Evolutionary conservation across 495 filamentous ascomycete species (phyloP).

Genomic region (Cercophora sp.): DNA sequence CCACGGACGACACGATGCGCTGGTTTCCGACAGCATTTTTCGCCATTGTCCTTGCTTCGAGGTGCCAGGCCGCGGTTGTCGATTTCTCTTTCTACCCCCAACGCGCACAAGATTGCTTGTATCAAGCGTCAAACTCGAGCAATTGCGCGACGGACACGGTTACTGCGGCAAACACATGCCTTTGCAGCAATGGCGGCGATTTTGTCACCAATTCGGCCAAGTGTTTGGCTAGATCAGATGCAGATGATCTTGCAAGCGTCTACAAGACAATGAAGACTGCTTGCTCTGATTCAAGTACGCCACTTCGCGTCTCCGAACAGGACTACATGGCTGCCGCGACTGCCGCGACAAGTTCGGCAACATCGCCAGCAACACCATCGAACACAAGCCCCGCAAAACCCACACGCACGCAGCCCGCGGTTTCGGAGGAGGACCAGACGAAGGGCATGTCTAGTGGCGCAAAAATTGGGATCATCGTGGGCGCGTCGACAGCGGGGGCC

Average conservation of each 20-base stretch:
- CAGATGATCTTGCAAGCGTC: slow-evolving; percentile 27
- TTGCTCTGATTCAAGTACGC: slow-evolving; percentile 28
- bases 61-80: slow-evolving; percentile 20
- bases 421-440: too few species aligned
- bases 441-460: slow-evolving; percentile 18
- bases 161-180: slow-evolving; percentile 35
- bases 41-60: slow-evolving; percentile 29
- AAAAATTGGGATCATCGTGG: slow-evolving; percentile 25
- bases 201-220: slow-evolving; percentile 40
- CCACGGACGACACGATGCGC: slow-evolving; percentile 19
- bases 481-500: slow-evolving; percentile 18
- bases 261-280: slow-evolving; percentile 33
- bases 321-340: slow-evolving; percentile 35
- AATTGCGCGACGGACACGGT: slow-evolving; percentile 31
- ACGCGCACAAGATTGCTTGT: slow-evolving; percentile 36
- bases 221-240: slow-evolving; percentile 34
- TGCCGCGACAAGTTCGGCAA: slow-evolving; percentile 3
- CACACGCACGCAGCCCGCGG: too few species aligned
- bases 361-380: neutral
- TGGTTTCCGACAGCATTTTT: slow-evolving; percentile 22
- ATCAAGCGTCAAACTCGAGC: slow-evolving; percentile 28
- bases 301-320: slow-evolving; percentile 22
- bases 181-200: slow-evolving; percentile 41
- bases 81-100: slow-evolving; percentile 43
- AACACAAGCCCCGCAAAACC: too few species aligned